Base-by-base conservation (phyloP, 805 yeast genomes). In the Candida hungchunana region DNA sequence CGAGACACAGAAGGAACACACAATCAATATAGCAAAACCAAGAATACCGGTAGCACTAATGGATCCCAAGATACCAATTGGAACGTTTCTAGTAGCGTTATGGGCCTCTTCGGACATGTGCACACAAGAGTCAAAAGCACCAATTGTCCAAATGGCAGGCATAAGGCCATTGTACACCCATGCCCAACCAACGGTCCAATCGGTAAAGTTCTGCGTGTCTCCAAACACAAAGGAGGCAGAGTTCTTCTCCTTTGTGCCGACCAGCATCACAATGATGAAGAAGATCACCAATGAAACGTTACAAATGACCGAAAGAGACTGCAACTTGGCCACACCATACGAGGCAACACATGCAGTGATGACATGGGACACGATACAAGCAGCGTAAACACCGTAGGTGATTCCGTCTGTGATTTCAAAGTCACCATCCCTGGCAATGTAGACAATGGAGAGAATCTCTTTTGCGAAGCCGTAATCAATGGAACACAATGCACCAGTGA, bases 71-170 rank as follows among this genome's bases (percentile, higher is more conserved):
- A 80, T 78, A 27, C 85, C 87, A 30, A 73, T 59, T 11, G 87
- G 86, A 11, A 79, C 79, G 16, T 82, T 64, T 36, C 46, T 66
- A 3, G 77, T 62, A 11, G 85, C 81, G 48, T 77, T 72, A 37
- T 66, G 64, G 16, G 82, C 80, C 55, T 80, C 87, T 55, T 80
- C 88, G 11, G 80, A 66, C 77, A 79, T 75, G 59, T 80, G 86
- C 31, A 80, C 77, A 48, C 81, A 75, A 5, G 82, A 73, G 55
- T 80, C 87, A 53, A 78, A 79, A 2, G 82, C 79, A 26, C 83
- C 82, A 58, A 80, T 77, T 19, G 85, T 78, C 88, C 88, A 81
- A 39, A 79, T 71, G 4, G 78, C 75, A 0, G 85, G 79, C 72
- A 77, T 69, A 70, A 77, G 74, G 2, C 58, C 58, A 48, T 77